Evolutionary conservation across 73 alveolate species (phyloP).

Genomic region (Durusdinium trenchii): DNA sequence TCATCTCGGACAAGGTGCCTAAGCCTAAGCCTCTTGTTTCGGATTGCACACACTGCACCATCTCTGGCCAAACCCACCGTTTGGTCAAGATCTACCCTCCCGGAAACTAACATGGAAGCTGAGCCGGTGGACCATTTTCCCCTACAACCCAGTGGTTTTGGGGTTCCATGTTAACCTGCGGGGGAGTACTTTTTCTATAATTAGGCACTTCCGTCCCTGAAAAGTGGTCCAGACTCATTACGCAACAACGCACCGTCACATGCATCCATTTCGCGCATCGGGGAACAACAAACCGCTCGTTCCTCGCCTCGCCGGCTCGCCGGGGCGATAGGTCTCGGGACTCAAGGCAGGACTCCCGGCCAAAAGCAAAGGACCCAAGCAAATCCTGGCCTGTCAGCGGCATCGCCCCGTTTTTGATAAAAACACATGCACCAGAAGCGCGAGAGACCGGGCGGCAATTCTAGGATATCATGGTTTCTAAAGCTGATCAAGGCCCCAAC

Average conservation of each 20-base stretch:
- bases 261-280: not conserved
- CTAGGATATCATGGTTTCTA: no score
- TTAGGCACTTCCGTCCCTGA: not conserved
- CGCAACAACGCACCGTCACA: not conserved
- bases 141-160: no score
- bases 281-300: no score
- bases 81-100: no score
- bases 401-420: not conserved
- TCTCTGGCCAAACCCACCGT: no score
- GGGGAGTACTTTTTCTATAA: not conserved
- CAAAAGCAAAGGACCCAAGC: constrained; percentile 67
- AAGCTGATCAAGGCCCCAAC: no score
- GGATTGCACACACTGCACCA: no score
- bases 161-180: not conserved
- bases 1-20: no score
- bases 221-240: not conserved
- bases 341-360: constrained; percentile 75
- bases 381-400: constrained; percentile 53
- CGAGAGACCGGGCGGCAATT: no score
- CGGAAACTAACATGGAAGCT: no score
- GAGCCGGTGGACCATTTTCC: no score
- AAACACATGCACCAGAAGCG: not conserved
- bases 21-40: no score
- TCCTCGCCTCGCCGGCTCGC: constrained; percentile 90
- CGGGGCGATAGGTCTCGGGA: constrained; percentile 50